phyloP scores from a whole-genome alignment of 2,329 filamentous ascomycete genomes.

The Arthrobotrys pseudoclavata region DNA sequence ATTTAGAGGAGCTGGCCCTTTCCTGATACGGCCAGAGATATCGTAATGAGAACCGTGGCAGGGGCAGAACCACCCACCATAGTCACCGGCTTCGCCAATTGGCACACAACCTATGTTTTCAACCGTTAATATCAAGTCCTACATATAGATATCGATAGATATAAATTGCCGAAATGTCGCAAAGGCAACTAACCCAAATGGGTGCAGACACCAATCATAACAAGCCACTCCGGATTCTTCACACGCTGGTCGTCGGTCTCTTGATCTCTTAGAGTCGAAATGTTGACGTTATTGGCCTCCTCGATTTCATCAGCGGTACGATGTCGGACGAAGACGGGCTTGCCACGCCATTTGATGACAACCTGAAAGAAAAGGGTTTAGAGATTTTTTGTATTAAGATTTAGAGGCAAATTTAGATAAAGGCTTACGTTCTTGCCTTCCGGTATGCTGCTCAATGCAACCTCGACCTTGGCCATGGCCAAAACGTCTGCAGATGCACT shows the following conservation, averaged over 20 bases:
- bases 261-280: constrained; percentile 88
- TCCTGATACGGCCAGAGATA: constrained; percentile 97
- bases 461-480: constrained; percentile 99
- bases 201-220: constrained; percentile 99
- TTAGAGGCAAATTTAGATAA: not conserved
- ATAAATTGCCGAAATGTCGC: constrained; percentile 6
- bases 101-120: constrained; percentile 82
- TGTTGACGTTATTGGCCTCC: constrained; percentile 89
- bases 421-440: constrained; percentile 97
- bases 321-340: constrained; percentile 99
- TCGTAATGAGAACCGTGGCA: constrained; percentile 99
- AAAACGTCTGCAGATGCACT: constrained; percentile 97
- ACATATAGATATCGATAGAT: not conserved
- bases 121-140: constrained; percentile 15
- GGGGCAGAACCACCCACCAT: constrained; percentile 99
- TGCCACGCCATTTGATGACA: constrained; percentile 99
- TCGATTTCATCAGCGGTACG: constrained; percentile 93
- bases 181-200: constrained; percentile 74
- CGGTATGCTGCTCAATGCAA: constrained; percentile 90
- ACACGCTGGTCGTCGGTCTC: constrained; percentile 92
- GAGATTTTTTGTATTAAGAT: not conserved
- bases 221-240: constrained; percentile 97
- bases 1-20: constrained; percentile 96
- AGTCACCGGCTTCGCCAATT: constrained; percentile 98
- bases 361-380: constrained; percentile 71